phyloP scores from a whole-genome alignment of 768 basidiomycete genomes.

The Kwoniella europaea region DNA sequence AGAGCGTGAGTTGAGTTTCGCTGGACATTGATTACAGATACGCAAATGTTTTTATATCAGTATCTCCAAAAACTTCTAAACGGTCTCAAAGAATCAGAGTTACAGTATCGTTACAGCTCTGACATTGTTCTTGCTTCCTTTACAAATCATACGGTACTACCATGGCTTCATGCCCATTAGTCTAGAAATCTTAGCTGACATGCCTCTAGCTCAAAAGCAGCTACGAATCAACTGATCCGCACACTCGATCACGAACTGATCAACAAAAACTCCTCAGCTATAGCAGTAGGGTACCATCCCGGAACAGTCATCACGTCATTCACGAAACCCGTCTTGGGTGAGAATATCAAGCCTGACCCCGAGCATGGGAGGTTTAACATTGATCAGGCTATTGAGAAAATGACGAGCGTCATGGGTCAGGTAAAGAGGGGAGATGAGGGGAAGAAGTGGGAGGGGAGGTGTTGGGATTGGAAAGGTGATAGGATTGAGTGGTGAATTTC shows the following conservation, averaged over 20 bases:
- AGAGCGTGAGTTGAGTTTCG: slow-evolving; percentile 44
- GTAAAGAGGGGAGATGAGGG: slow-evolving; percentile 32
- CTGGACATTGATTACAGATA: too few species aligned
- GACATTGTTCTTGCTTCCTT: too few species aligned
- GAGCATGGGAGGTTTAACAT: slow-evolving; percentile 56
- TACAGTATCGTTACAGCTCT: too few species aligned
- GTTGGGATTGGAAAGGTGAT: slow-evolving; percentile 57
- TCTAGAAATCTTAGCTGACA: background rate
- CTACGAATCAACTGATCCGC: slow-evolving; percentile 59
- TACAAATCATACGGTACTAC: too few species aligned
- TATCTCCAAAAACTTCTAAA: too few species aligned
- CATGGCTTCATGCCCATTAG: too few species aligned
- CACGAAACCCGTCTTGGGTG: slow-evolving; percentile 52
- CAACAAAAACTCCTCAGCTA: slow-evolving; percentile 56
- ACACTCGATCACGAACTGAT: slow-evolving; percentile 59
- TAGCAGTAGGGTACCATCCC: slow-evolving; percentile 57
- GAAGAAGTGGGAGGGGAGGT: slow-evolving; percentile 46
- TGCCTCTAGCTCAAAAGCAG: slow-evolving; percentile 59
- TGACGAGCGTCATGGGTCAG: slow-evolving; percentile 43
- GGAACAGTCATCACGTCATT: slow-evolving; percentile 57
- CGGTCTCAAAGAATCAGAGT: too few species aligned
- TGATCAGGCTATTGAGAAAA: slow-evolving; percentile 52
- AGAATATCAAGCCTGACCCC: slow-evolving; percentile 47
- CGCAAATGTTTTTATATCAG: too few species aligned
- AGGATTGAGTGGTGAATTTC: slow-evolving; percentile 38